A percentile compares a stretch with the other conserved stretches of the same genome.
phyloP scores from a whole-genome alignment of 2,329 filamentous ascomycete genomes.

The Pseudogymnoascus sp. region DNA sequence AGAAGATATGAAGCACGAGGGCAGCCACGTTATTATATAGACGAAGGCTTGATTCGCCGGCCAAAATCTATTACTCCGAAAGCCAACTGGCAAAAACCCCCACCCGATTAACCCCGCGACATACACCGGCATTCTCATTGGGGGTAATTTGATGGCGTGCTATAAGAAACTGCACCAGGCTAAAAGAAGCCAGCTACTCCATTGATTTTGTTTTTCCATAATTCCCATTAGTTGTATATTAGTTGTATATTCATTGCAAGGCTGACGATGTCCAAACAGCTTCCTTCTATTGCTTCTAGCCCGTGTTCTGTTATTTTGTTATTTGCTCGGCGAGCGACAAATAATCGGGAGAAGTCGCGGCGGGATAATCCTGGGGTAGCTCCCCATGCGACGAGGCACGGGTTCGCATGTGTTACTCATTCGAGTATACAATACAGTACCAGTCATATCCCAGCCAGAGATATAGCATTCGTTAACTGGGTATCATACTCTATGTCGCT shows the following conservation, averaged over 20 bases:
- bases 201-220: slow-evolving; percentile 6
- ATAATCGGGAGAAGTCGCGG: neutral
- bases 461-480: slow-evolving; percentile 7
- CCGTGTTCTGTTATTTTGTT: neutral
- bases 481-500: slow-evolving; percentile 3
- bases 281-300: slow-evolving; percentile 7
- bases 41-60: neutral
- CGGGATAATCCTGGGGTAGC: neutral
- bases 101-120: slow-evolving; percentile 3
- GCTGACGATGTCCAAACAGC: neutral
- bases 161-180: slow-evolving; percentile 1
- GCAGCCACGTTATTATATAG: slow-evolving; percentile 6
- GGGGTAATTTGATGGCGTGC: slow-evolving; percentile 4
- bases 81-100: slow-evolving; percentile 8
- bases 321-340: neutral
- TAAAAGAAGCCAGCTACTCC: neutral
- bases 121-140: slow-evolving; percentile 1
- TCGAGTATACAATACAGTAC: neutral
- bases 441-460: slow-evolving; percentile 3
- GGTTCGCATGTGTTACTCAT: slow-evolving; percentile 1
- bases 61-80: slow-evolving; percentile 4
- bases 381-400: neutral
- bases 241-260: neutral
- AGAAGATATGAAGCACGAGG: slow-evolving; percentile 3
- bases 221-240: slow-evolving; percentile 6